Conservation (phyloP, 1,139 yeast genomes). For the Yamadazyma buinensis region DNA sequence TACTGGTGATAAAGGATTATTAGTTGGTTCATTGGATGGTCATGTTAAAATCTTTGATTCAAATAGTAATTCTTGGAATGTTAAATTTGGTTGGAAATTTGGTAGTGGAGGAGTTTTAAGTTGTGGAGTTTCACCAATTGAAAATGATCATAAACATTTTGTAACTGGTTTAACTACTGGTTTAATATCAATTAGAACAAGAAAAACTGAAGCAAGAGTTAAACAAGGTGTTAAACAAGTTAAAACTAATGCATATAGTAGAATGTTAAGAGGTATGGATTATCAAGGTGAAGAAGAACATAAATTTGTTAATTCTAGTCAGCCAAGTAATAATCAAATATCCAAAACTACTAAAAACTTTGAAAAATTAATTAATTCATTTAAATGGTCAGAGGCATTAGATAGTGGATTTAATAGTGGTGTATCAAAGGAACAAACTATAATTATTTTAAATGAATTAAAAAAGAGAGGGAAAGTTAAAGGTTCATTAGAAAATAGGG, state of each 20-base stretch:
- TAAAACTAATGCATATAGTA: conserved; percentile 54
- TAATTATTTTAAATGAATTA: conserved; percentile 79
- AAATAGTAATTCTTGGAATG: conserved; percentile 71
- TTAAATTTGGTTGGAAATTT: conserved; percentile 95
- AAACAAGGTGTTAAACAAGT: conserved; percentile 46
- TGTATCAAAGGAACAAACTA: conserved; percentile 70
- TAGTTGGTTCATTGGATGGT: conserved; percentile 95
- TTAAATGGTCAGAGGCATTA: conserved; percentile 89
- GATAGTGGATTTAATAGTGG: conserved; percentile 83
- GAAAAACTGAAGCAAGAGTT: conserved; percentile 64
- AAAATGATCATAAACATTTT: conserved; percentile 64
- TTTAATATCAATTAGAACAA: conserved; percentile 79
- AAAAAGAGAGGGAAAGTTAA: conserved; percentile 85
- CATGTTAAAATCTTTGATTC: conserved; percentile 94
- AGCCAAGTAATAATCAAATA: conserved; percentile 17
- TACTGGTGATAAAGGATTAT: conserved; percentile 66
- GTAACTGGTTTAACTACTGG: conserved; percentile 96
- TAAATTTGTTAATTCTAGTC: conserved; percentile 57
- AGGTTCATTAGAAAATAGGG: conserved; percentile 73
- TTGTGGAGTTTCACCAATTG: conserved; percentile 84
- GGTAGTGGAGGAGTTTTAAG: conserved; percentile 83
- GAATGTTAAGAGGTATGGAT: conserved; percentile 89
- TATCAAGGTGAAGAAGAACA: conserved; percentile 89
- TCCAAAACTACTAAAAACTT: conserved; percentile 68
- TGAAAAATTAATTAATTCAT: conserved; percentile 80